Evolutionary conservation across 2,329 filamentous ascomycete genomes (phyloP), one percentile per base, ranked within the genome.

Genomic region (Fusarium illudens): DNA sequence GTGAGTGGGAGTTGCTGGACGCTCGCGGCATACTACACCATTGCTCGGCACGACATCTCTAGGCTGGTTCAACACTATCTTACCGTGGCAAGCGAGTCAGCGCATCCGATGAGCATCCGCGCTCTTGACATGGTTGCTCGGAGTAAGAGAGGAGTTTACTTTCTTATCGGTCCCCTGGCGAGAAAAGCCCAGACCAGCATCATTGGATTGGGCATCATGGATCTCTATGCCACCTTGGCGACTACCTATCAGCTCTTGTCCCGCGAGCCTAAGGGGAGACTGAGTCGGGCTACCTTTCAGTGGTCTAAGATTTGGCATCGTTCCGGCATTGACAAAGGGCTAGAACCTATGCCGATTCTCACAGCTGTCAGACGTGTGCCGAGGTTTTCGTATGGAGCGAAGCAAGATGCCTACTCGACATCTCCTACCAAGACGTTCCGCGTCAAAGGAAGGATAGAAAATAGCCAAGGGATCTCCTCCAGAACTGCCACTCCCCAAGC

Each of bases 1-100:
- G 71, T 73, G 0, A 73, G 71, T 4, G 71, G 71, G 2, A 73
- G 69, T 13, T 73, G 71, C 17, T 73, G 71, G 71, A 71, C 71
- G 0, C 12, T 73, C 0, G 69, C 65, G 1, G 67, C 67, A 0
- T 73, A 73, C 19, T 73, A 73, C 5, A 73, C 71, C 2, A 68
- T 73, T 2, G 71, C 71, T 0, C 52, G 70, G 0, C 68, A 68
- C 15, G 67, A 71, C 4, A 39, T 60, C 1, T 58, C 58, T 2
- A 57, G 36, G 8, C 17, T 73, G 3, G 58, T 60, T 0, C 60
- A 58, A 1, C 71, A 73, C 12, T 72, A 72, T 1, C 33, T 73
- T 1, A 62, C 67, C 0, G 61, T 71, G 1, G 65, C 71, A 2
- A 68, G 58, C 2, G 71, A 73, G 1, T n/a, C 62, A 1, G 57